These are phyloP conservation scores for Leccinum subrobustum DNA, from an alignment of 1,284 basidiomycete genomes.

Conservation along the genomic window DNA sequence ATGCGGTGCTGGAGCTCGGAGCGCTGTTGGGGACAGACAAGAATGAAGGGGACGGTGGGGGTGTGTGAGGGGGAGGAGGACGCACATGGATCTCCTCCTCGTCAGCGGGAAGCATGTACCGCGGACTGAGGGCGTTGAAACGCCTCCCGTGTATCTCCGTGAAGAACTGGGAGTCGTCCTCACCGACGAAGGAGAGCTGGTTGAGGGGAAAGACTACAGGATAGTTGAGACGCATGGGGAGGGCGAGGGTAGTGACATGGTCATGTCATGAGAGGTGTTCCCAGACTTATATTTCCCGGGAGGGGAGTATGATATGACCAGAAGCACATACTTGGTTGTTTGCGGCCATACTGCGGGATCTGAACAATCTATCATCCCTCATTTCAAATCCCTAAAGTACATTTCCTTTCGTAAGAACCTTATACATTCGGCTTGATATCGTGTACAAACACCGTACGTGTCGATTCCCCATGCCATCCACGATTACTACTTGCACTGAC, in stretches of 20 bases:
- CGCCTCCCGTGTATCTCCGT: constrained; percentile 45
- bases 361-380: constrained; percentile 17
- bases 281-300: constrained; percentile 32
- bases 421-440: constrained; percentile 63
- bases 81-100: constrained; percentile 58
- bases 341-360: constrained; percentile 37
- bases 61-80: not conserved
- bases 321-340: constrained; percentile 25
- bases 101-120: constrained; percentile 62
- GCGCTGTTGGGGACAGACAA: constrained; percentile 40
- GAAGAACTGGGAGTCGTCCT: constrained; percentile 52
- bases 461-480: constrained; percentile 92
- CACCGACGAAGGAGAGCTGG: constrained; percentile 37
- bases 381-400: constrained; percentile 33
- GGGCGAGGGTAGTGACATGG: constrained; percentile 21
- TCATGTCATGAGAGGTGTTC: constrained; percentile 3
- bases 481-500: constrained; percentile 92
- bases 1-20: constrained; percentile 60
- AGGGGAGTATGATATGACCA: constrained; percentile 36
- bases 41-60: not conserved
- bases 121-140: constrained; percentile 49
- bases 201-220: constrained; percentile 35
- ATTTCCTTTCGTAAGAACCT: constrained; percentile 36
- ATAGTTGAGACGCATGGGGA: constrained; percentile 34
- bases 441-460: constrained; percentile 86